Percentiles rank a stretch among this genome's conserved stretches.
Conservation (phyloP, 1,284 basidiomycete genomes). For the Kwoniella shivajii region DNA sequence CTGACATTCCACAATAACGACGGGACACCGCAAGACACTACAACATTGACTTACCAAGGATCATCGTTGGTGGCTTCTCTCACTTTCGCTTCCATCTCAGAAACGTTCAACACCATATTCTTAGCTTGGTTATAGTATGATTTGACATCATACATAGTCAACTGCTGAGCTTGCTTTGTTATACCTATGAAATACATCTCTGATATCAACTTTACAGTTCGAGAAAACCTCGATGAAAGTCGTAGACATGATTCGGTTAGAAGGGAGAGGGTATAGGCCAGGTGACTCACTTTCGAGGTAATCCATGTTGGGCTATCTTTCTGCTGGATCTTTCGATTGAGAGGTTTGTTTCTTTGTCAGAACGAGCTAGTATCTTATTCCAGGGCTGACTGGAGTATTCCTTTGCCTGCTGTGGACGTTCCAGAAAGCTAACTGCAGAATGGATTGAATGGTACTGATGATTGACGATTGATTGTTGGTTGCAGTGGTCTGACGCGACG, state of each 20-base stretch:
- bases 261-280: not conserved
- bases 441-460: too few species aligned
- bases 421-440: too few species aligned
- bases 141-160: slow-evolving; percentile 84
- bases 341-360: too few species aligned
- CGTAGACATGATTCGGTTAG: not conserved
- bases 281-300: slow-evolving; percentile 36
- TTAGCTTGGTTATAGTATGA: slow-evolving; percentile 85
- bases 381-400: too few species aligned
- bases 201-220: too few species aligned
- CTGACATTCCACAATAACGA: not conserved
- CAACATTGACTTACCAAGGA: slow-evolving; percentile 70
- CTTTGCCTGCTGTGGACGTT: too few species aligned
- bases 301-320: slow-evolving; percentile 37
- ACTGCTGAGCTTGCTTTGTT: slow-evolving; percentile 53
- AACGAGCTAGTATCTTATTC: too few species aligned
- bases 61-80: slow-evolving; percentile 97
- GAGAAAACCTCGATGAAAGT: not conserved
- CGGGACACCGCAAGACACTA: not conserved
- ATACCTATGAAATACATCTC: slow-evolving; percentile 47
- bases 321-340: too few species aligned
- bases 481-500: not conserved
- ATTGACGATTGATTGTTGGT: too few species aligned
- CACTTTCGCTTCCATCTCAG: slow-evolving; percentile 97
- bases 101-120: slow-evolving; percentile 79